phyloP scores from a whole-genome alignment of 352 stramenopile genomes.

The Pythium insidiosum region DNA sequence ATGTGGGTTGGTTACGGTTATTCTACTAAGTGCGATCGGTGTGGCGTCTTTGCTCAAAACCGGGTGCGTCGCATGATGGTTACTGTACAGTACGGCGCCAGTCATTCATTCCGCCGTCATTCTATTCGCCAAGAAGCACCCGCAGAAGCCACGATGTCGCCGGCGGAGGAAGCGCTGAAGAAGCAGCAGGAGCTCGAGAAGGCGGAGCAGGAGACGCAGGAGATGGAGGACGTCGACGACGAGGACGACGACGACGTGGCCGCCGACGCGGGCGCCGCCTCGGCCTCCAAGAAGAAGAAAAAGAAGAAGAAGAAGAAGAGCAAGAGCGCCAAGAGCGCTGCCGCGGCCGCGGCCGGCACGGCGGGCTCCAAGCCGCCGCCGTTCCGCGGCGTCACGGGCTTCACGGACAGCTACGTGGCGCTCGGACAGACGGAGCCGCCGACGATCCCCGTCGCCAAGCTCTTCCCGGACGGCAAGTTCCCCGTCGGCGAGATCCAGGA shows the following conservation, averaged over 20 bases:
- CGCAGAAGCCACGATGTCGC: no score
- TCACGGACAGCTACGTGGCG: constrained; percentile 91
- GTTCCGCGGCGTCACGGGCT: constrained; percentile 72
- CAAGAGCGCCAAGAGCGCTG: constrained; percentile 12
- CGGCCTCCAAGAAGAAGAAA: constrained; percentile 19
- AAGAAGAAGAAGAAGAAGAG: constrained; percentile 79
- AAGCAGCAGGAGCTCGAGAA: constrained; percentile 2
- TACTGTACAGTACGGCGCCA: no score
- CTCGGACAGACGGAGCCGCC: constrained; percentile 95
- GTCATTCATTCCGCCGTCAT: no score
- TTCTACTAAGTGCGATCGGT: no score
- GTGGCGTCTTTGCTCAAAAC: no score
- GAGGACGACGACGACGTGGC: constrained; percentile 9
- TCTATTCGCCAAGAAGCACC: background rate
- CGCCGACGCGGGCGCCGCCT: background rate
- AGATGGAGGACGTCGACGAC: constrained; percentile 2
- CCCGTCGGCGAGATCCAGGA: constrained; percentile 92
- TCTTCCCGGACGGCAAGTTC: constrained; percentile 63
- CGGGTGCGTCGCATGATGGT: no score
- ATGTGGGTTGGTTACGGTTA: background rate
- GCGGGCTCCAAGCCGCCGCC: constrained; percentile 41
- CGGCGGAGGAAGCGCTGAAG: background rate
- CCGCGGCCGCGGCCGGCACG: background rate
- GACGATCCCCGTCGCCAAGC: constrained; percentile 85
- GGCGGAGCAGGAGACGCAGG: constrained; percentile 2